Percentiles rank a stretch among this genome's conserved stretches.
These are phyloP conservation scores for Coemansia guatemalensis DNA, from an alignment of 192 early-diverging fungal genomes.

Conservation along the genomic window DNA sequence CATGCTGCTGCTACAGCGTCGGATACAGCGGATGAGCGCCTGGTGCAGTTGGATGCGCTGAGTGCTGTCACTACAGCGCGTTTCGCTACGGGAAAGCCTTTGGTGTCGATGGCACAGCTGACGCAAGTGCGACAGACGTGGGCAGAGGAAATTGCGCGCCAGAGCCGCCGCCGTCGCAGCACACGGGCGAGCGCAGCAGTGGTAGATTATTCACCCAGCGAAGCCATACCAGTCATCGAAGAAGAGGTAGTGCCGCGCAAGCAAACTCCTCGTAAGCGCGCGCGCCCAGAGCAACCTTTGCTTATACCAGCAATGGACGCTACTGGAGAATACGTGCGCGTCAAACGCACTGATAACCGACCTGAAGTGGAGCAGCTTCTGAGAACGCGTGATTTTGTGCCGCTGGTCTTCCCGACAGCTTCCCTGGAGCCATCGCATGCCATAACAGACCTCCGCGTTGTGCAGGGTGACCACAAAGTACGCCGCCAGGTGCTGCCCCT, in stretches of 20 bases:
- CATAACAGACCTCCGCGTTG: not conserved
- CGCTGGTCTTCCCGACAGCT: slow-evolving; percentile 7
- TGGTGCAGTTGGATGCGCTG: not conserved
- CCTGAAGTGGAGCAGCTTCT: slow-evolving; percentile 2
- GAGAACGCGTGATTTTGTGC: slow-evolving; percentile 8
- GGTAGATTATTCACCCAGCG: not conserved
- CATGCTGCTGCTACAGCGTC: no score
- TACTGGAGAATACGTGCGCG: not conserved
- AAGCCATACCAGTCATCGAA: not conserved
- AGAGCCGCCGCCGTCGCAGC: not conserved
- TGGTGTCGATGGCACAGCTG: not conserved
- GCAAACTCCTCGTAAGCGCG: not conserved
- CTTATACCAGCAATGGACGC: not conserved
- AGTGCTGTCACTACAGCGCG: not conserved
- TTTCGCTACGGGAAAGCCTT: not conserved
- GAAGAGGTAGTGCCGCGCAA: not conserved
- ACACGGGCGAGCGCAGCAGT: not conserved
- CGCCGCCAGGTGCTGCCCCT: not conserved
- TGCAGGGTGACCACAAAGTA: not conserved
- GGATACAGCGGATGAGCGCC: no score
- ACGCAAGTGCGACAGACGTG: not conserved
- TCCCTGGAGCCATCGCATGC: not conserved
- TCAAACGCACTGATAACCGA: not conserved
- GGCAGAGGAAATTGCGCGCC: not conserved
- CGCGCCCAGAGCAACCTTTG: not conserved